Conservation (phyloP, 495 filamentous ascomycete genomes). For the Hypomontagnella submonticulosa region DNA sequence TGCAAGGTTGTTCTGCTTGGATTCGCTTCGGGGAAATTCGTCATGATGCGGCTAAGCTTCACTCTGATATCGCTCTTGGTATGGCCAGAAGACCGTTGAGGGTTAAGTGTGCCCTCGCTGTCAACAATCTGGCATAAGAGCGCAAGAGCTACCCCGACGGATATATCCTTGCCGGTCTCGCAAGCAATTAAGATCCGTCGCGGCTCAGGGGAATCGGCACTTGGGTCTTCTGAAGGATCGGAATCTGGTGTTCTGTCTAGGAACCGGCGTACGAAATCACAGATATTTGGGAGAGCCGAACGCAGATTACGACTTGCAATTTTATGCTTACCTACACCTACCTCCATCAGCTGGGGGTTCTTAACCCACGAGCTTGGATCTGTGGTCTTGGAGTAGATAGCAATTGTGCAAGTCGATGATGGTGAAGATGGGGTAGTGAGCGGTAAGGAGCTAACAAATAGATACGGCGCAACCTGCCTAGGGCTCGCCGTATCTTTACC, state of each 20-base stretch:
- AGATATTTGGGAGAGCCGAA: slow-evolving; percentile 67
- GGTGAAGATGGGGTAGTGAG: slow-evolving; percentile 17
- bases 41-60: slow-evolving; percentile 80
- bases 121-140: slow-evolving; percentile 57
- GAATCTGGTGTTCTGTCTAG: slow-evolving; percentile 29
- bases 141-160: slow-evolving; percentile 61
- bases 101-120: slow-evolving; percentile 44
- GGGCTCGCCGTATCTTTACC: slow-evolving; percentile 43
- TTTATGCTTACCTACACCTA: slow-evolving; percentile 74
- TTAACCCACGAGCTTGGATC: slow-evolving; percentile 49
- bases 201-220: not conserved
- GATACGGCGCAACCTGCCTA: slow-evolving; percentile 47
- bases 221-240: slow-evolving; percentile 2
- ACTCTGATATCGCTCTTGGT: slow-evolving; percentile 82
- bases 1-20: slow-evolving; percentile 84
- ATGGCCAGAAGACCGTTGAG: slow-evolving; percentile 53
- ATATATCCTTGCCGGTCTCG: slow-evolving; percentile 57
- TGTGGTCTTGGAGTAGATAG: slow-evolving; percentile 50
- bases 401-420: slow-evolving; percentile 41
- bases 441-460: slow-evolving; percentile 50
- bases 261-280: slow-evolving; percentile 55
- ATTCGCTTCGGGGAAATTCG: slow-evolving; percentile 77
- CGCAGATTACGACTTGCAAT: slow-evolving; percentile 80
- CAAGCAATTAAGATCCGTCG: slow-evolving; percentile 52
- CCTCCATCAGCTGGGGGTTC: slow-evolving; percentile 61